phyloP scores from a whole-genome alignment of 2,329 filamentous ascomycete species.

The Chaetothyriales sp. region DNA sequence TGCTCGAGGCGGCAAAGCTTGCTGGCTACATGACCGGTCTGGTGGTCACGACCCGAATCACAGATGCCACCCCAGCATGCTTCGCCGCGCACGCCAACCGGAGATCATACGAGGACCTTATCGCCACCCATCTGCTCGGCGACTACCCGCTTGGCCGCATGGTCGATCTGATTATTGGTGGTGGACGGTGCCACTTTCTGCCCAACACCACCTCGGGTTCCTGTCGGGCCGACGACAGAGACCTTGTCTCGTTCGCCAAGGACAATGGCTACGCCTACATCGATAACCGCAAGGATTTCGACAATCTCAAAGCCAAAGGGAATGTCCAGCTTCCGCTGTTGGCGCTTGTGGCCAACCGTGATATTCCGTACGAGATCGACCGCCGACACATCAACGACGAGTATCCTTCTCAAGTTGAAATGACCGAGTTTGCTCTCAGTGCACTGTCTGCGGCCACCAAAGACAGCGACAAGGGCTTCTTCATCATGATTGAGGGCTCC shows the following conservation, averaged over 20 bases:
- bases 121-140: constrained; percentile 84
- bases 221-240: constrained; percentile 65
- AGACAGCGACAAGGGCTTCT: constrained; percentile 83
- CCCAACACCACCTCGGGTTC: constrained; percentile 68
- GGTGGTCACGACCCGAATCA: constrained; percentile 88
- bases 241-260: constrained; percentile 60
- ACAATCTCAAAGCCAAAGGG: constrained; percentile 51
- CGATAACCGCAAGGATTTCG: constrained; percentile 58
- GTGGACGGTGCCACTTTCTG: constrained; percentile 84
- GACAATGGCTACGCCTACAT: constrained; percentile 72
- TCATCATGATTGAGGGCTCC: constrained; percentile 95
- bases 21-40: constrained; percentile 86
- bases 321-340: constrained; percentile 64
- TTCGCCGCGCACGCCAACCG: constrained; percentile 80
- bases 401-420: constrained; percentile 84
- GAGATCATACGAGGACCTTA: constrained; percentile 71
- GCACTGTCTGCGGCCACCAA: constrained; percentile 69
- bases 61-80: constrained; percentile 90
- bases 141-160: constrained; percentile 73
- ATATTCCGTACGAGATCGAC: constrained; percentile 91
- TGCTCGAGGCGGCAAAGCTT: constrained; percentile 82
- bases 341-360: constrained; percentile 66
- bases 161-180: constrained; percentile 85
- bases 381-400: constrained; percentile 61
- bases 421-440: constrained; percentile 69